Percentiles rank a stretch among this genome's conserved stretches.
These are phyloP conservation scores for Lupinus albus DNA, from an alignment of 306 rosid species.

Conservation along the genomic window DNA sequence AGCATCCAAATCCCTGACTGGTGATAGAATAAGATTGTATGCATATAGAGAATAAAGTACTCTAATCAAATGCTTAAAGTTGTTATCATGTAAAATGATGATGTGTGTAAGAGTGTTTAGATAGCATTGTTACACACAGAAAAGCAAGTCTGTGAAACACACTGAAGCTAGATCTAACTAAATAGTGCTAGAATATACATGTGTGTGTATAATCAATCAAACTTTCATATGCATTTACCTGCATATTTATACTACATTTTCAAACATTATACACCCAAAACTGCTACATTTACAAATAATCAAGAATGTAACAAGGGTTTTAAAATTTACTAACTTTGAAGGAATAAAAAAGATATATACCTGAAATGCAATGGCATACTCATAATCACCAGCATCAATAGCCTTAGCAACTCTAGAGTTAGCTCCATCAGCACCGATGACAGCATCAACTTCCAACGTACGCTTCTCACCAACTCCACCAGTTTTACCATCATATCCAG, in stretches of 20 bases:
- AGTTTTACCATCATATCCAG: conserved; percentile 64
- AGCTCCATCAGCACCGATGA: conserved; percentile 96
- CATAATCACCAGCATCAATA: conserved; percentile 91
- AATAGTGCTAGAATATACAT: not conserved
- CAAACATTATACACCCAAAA: not conserved
- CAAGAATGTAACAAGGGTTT: too few species aligned
- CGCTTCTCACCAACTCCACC: conserved; percentile 76
- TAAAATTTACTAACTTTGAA: conserved; percentile 19
- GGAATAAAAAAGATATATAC: conserved; percentile 36
- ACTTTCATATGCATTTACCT: not conserved
- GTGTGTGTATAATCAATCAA: too few species aligned
- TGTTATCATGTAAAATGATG: not conserved
- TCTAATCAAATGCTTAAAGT: not conserved
- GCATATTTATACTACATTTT: not conserved
- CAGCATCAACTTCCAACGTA: conserved; percentile 89
- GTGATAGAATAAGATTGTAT: not conserved
- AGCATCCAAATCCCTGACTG: too few species aligned
- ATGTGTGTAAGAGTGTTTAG: not conserved
- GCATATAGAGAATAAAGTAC: not conserved
- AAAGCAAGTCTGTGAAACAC: not conserved
- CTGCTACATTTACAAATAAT: not conserved
- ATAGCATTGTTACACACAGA: not conserved
- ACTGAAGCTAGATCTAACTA: not conserved
- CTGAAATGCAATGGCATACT: conserved; percentile 97
- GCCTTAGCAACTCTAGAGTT: conserved; percentile 93